Evolutionary conservation across 805 yeast genomes (phyloP).

Genomic region (Suhomyces tanzawaensis): DNA sequence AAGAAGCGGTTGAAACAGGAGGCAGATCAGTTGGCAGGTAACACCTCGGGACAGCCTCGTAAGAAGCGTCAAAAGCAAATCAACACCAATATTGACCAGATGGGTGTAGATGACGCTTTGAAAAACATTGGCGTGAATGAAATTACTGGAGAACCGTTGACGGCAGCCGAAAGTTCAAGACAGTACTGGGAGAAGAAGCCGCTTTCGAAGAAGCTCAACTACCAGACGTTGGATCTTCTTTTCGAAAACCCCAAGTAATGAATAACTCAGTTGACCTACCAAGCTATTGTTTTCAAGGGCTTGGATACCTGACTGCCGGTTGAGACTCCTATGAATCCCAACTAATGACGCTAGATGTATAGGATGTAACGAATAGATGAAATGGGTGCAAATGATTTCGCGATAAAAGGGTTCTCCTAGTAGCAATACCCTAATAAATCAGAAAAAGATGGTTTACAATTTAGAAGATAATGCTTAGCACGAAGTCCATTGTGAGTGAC

Average conservation of each 20-base stretch:
- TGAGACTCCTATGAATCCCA: too few species aligned
- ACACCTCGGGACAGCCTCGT: constrained; percentile 39
- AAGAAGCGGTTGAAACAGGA: constrained; percentile 77
- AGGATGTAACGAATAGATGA: too few species aligned
- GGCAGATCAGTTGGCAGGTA: constrained; percentile 86
- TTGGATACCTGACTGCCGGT: too few species aligned
- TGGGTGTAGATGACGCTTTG: constrained; percentile 33
- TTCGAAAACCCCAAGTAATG: constrained; percentile 15
- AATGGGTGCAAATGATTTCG: too few species aligned
- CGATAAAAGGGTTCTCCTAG: too few species aligned
- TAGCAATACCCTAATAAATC: too few species aligned
- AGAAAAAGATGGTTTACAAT: too few species aligned
- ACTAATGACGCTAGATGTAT: too few species aligned
- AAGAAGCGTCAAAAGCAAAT: constrained; percentile 43
- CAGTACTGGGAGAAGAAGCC: constrained; percentile 72
- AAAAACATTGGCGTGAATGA: constrained; percentile 44
- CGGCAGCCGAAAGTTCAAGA: constrained; percentile 80
- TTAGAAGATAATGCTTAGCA: too few species aligned
- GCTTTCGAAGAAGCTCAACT: constrained; percentile 87
- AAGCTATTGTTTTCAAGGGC: too few species aligned
- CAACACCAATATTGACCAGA: constrained; percentile 19
- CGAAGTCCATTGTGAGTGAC: too few species aligned
- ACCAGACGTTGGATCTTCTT: constrained; percentile 67
- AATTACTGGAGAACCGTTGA: constrained; percentile 36
- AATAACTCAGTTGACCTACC: neutral